phyloP scores from a whole-genome alignment of 2,329 filamentous ascomycete genomes.

The Aurifilum marmelostoma region DNA sequence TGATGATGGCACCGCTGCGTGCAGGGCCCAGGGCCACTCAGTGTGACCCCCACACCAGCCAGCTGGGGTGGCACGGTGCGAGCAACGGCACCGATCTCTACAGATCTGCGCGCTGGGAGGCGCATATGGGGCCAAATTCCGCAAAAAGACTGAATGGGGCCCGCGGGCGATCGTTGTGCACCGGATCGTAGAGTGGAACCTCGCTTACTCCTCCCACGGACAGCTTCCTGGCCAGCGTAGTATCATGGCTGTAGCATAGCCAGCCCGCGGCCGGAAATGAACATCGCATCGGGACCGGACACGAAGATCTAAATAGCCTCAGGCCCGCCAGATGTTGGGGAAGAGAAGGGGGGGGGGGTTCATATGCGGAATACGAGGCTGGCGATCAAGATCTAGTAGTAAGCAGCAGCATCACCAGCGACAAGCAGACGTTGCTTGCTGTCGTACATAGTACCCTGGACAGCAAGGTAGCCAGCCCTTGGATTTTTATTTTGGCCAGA shows the following conservation, averaged over 20 bases:
- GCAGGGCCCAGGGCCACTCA: background rate
- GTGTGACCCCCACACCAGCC: background rate
- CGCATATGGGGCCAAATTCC: background rate
- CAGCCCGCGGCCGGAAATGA: background rate
- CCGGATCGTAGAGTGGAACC: constrained; percentile 22
- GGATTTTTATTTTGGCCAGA: background rate
- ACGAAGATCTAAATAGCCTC: background rate
- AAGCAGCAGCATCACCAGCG: background rate
- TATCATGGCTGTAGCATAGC: background rate
- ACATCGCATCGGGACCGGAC: background rate
- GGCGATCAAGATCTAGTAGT: background rate
- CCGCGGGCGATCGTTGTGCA: constrained; percentile 23
- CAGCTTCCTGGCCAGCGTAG: constrained; percentile 3
- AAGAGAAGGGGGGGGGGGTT: background rate
- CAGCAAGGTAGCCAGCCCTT: background rate
- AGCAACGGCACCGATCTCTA: constrained; percentile 21
- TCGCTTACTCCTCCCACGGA: constrained; percentile 8
- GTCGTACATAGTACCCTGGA: background rate
- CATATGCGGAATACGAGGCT: background rate
- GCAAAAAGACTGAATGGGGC: background rate
- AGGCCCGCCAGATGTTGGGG: background rate
- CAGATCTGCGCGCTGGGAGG: constrained; percentile 18
- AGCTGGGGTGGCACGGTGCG: constrained; percentile 28
- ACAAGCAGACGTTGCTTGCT: background rate
- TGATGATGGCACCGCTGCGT: background rate